Evolutionary conservation across 352 stramenopile species (phyloP), one percentile per base, ranked within the genome.

Genomic region (Globisporangium echinulatum): DNA sequence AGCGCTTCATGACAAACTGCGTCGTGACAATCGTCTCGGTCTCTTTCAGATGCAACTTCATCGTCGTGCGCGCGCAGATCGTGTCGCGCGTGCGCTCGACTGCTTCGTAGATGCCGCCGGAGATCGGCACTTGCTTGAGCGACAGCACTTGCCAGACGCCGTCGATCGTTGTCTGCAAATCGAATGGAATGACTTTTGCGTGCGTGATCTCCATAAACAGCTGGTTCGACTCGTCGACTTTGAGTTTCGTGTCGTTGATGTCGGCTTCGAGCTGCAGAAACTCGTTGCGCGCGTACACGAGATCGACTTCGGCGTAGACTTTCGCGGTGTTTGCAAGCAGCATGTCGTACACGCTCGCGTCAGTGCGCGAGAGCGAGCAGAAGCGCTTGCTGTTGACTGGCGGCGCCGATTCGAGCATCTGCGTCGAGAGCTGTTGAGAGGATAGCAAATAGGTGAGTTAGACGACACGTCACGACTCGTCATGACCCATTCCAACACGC

Each of bases 1-100:
- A 64, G 33, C 61, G 61, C 44, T 67, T 72, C n/a, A 63, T 67
- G 17, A 72, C 43, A 39, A 75, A 66, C 39, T 59, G 61, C 52
- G 70, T 61, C 4, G 54, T 49, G n/a, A 68, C 49, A 15, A 61
- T 58, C 9, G 66, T 57, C 48, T 75, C 48, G 13, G 59, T 63
- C 33, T 60, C 52, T 4, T 59, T 59, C 15, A 75, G 49, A 1
- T 37, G 17, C 17, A 75, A 19, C 25, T 59, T 54, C 19, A 72
- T 54, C 42, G 47, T 66, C 44, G 65, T 66, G 25, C 65, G 59
- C 14, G 46, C 63, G 50, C 54, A 63, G 10, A 70, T 59, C 11
- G 52, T 64, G 49, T 72, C 68, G 46, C 63, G 52, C 2, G 62
- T 68, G 39, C 49, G 60, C 48, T 68, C 65, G 13, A 75, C 43